Evolutionary conservation across 768 basidiomycete genomes (phyloP), one percentile per base, ranked within the genome.

Genomic region (Dioszegia aurantiaca): DNA sequence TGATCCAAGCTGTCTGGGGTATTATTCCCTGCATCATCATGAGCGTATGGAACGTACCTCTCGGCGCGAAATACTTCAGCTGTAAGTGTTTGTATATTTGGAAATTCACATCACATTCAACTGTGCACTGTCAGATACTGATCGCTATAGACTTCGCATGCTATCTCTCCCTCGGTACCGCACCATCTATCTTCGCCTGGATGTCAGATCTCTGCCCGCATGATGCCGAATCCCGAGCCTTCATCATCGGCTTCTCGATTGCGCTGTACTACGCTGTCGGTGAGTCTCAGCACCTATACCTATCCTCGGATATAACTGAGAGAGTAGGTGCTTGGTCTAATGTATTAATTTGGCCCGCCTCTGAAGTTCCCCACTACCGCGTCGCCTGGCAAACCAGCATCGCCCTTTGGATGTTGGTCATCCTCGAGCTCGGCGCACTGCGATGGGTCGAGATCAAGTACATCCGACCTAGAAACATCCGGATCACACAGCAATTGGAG

Each of bases 131-230:
- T n/a, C n/a, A n/a, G n/a, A n/a, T n/a, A n/a, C n/a, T n/a, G n/a
- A n/a, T n/a, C n/a, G n/a, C n/a, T n/a, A 11, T 56, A 67, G 69
- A 61, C 62, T 73, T 73, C 42, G 59, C 60, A 23, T 55, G 55
- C 11, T 73, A 67, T 53, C 53, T 68, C 19, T 61, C 66, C 19
- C 44, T 68, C 17, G 69, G 65, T 5, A 74, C 69, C 14, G 69
- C 67, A 9, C 72, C 72, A 3, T 59, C 60, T 14, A 63, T 71
- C 52, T 74, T 68, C 46, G 64, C 68, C n/a, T 74, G 73, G 73
- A 42, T 72, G 44, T 68, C 65, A 1, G 73, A 74, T 56, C 33
- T 70, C n/a, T 60, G 61, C 28, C 73, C 73, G 14, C 67, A 68
- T 43, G 70, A 74, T 49, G 66, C 70, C 11, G 73, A 74, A 31